These are phyloP conservation scores for Parastagonospora nodorum DNA, from an alignment of 2,329 filamentous ascomycete genomes.

Conservation along the genomic window DNA sequence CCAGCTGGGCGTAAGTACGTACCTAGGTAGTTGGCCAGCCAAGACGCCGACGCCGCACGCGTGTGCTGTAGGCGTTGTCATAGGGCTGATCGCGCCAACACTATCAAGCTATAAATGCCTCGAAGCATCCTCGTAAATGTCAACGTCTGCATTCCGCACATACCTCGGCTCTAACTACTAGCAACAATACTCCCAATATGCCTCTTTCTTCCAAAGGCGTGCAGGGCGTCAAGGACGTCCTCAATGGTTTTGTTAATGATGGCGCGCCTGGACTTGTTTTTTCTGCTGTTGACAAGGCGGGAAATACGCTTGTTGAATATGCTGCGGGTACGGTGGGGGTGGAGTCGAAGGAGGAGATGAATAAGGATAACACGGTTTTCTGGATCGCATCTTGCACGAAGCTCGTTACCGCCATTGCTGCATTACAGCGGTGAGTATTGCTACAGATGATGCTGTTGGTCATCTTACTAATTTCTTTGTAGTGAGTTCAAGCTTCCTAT, in stretches of 20 bases:
- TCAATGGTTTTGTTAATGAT: slow-evolving; percentile 37
- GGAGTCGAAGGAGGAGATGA: slow-evolving; percentile 57
- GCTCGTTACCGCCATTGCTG: slow-evolving; percentile 39
- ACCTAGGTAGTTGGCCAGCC: no score
- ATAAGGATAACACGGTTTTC: slow-evolving; percentile 62
- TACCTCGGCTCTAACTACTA: background rate
- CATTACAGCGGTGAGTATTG: no score
- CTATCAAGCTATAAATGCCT: no score
- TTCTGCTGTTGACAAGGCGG: slow-evolving; percentile 52
- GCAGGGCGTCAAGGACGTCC: slow-evolving; percentile 43
- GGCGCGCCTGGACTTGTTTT: slow-evolving; percentile 53
- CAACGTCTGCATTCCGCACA: no score
- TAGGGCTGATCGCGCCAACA: no score
- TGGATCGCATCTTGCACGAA: slow-evolving; percentile 61
- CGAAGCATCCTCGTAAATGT: no score
- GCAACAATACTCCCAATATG: slow-evolving; percentile 22
- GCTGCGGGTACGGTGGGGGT: slow-evolving; percentile 50
- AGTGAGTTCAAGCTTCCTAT: no score
- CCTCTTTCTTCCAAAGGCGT: slow-evolving; percentile 35
- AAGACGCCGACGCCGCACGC: no score
- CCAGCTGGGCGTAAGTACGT: no score
- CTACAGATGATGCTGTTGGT: no score
- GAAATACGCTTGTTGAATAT: slow-evolving; percentile 48
- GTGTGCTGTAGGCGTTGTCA: no score
- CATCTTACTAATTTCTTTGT: no score